Evolutionary conservation across 2,329 filamentous ascomycete species (phyloP), one percentile per base, ranked within the genome.

Genomic region (Aspergillus tubingensis): DNA sequence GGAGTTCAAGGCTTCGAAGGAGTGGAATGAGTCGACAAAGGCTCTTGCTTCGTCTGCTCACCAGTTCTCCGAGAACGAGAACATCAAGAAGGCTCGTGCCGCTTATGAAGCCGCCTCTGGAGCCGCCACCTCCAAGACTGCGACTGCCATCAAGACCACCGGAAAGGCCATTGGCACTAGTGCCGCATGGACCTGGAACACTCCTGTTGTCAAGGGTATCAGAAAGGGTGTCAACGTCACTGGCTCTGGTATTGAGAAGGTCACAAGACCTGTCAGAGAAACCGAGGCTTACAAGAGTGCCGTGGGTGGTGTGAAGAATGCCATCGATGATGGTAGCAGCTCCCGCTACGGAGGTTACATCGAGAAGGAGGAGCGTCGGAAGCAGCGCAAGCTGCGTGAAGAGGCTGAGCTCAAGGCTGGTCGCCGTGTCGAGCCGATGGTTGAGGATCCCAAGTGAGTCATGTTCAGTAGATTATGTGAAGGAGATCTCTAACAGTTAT

Each of bases 11-110:
- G 91, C 92, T 55, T 98, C 93, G 15, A 96, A 98, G 75, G 95
- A 99, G 77, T 99, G 95, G 95, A 96, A 99, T 73, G 95, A 99
- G 74, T 96, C 92, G 47, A 99, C 94, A 44, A 98, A 99, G 81
- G 91, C 95, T 67, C 85, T 99, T 44, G 91, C 91, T 17, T 91
- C 91, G 52, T 91, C 90, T 5, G 92, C 94, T 17, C 90, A 96
- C 73, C 88, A 97, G 71, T 95, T 99, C 73, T 89, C 89, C 32
- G 94, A 98, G 79, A 97, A 92, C 72, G 93, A 97, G 73, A 91
- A 89, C 17, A 91, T 99, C 15, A 89, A 92, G 72, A 87, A 88
- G 69, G 95, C 94, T 30, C 87, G 91, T 66, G 88, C 92, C 67
- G 94, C 92, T 7, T 97, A 96, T 75, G 88, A 91, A 71, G 89